These are phyloP conservation scores for Pascua sp. DNA, from an alignment of 1,284 basidiomycete genomes.

Conservation along the genomic window DNA sequence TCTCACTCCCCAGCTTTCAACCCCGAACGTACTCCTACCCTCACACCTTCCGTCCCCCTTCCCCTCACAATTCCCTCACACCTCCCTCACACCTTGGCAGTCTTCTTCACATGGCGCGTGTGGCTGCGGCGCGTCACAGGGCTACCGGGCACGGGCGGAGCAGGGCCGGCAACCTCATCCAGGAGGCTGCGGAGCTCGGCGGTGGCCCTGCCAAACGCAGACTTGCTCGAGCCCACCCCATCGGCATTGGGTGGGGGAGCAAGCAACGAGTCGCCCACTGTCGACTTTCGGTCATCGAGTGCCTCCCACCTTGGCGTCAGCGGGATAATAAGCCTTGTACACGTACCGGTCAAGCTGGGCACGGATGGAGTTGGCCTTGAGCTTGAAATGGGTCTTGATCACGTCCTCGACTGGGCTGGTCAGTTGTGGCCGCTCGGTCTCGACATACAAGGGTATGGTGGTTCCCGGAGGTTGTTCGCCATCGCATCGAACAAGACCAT, in stretches of 20 bases:
- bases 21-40: too few relatives aligned
- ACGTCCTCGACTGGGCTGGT: constrained; percentile 70
- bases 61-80: too few relatives aligned
- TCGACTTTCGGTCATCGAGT: constrained; percentile 28
- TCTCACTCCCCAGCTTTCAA: too few relatives aligned
- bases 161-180: constrained; percentile 18
- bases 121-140: background rate
- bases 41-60: too few relatives aligned
- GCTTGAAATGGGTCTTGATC: constrained; percentile 81
- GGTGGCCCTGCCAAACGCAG: constrained; percentile 23
- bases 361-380: constrained; percentile 68
- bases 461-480: constrained; percentile 64
- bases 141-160: background rate
- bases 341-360: constrained; percentile 70
- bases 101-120: background rate
- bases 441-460: constrained; percentile 55
- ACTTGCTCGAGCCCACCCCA: background rate
- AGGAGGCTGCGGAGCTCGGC: constrained; percentile 21
- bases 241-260: too few relatives aligned
- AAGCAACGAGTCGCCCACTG: constrained; percentile 1
- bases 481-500: constrained; percentile 86
- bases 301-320: constrained; percentile 24
- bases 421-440: background rate
- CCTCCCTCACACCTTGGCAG: too few relatives aligned
- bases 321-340: background rate